phyloP scores from a whole-genome alignment of 345 rosid genomes.

The Camelina sativa region DNA sequence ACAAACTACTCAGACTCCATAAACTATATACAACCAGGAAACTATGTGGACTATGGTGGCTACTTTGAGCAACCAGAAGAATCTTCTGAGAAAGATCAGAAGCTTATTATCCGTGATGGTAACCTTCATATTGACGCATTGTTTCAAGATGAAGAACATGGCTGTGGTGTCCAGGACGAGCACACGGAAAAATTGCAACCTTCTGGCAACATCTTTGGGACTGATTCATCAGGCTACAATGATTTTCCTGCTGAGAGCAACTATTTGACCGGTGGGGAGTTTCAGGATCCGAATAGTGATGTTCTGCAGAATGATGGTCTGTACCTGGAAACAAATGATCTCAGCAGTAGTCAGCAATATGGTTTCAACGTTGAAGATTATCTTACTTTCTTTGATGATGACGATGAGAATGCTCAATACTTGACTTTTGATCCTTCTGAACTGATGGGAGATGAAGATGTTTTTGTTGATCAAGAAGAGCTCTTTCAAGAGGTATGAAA shows the following conservation, averaged over 20 bases:
- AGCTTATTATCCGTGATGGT: constrained; percentile 46
- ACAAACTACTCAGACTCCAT: constrained; percentile 34
- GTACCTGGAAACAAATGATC: constrained; percentile 75
- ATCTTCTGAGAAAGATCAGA: constrained; percentile 53
- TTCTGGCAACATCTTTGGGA: constrained; percentile 50
- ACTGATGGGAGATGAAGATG: constrained; percentile 45
- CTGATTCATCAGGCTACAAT: constrained; percentile 50
- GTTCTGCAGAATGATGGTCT: constrained; percentile 54
- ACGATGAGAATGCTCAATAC: constrained; percentile 48
- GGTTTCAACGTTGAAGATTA: constrained; percentile 71
- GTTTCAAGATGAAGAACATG: constrained; percentile 47
- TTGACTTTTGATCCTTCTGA: constrained; percentile 65
- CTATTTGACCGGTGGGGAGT: constrained; percentile 54
- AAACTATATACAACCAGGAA: constrained; percentile 25
- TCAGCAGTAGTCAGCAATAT: constrained; percentile 54
- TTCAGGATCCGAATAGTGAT: constrained; percentile 51
- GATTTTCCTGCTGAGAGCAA: constrained; percentile 40
- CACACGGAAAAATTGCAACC: constrained; percentile 46
- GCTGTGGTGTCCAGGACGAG: constrained; percentile 47
- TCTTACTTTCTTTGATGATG: constrained; percentile 68
- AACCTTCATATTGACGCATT: constrained; percentile 33
- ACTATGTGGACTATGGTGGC: constrained; percentile 36
- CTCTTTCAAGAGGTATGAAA: constrained; percentile 48
- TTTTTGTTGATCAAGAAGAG: constrained; percentile 42
- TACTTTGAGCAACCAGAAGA: constrained; percentile 42